Evolutionary conservation across 2,329 filamentous ascomycete genomes (phyloP).

Genomic region (Botrytis galanthina): DNA sequence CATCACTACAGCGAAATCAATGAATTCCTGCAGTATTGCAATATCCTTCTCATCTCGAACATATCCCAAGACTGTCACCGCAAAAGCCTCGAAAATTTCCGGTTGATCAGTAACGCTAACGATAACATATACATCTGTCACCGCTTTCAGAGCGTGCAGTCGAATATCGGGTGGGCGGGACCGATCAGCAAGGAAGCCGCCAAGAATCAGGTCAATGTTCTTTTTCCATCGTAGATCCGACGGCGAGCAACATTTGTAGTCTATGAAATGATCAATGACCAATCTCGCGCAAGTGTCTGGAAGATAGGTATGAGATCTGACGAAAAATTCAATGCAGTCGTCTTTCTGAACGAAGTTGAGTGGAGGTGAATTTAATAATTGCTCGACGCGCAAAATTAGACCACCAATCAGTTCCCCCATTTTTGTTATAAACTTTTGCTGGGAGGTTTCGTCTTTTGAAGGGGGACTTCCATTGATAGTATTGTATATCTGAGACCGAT

Average conservation of each 20-base stretch:
- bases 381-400: conserved; percentile 37
- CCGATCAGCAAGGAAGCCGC: conserved; percentile 62
- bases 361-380: conserved; percentile 41
- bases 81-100: conserved; percentile 56
- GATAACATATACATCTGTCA: conserved; percentile 51
- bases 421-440: conserved; percentile 29
- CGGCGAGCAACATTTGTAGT: conserved; percentile 69
- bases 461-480: conserved; percentile 19
- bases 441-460: conserved; percentile 28
- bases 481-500: conserved; percentile 27
- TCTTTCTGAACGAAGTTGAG: conserved; percentile 61
- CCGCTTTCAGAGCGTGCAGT: conserved; percentile 57
- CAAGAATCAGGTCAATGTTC: conserved; percentile 59
- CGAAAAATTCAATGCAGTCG: conserved; percentile 65
- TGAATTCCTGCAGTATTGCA: conserved; percentile 61
- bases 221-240: conserved; percentile 67
- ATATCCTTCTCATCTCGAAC: conserved; percentile 63
- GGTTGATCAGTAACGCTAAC: conserved; percentile 52
- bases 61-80: conserved; percentile 59
- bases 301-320: conserved; percentile 58
- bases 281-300: conserved; percentile 63
- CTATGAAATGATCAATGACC: conserved; percentile 65
- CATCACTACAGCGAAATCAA: conserved; percentile 63
- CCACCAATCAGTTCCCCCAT: conserved; percentile 35
- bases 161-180: conserved; percentile 61